phyloP scores from a whole-genome alignment of 2,329 filamentous ascomycete genomes.

The Anisogramma anomala region DNA sequence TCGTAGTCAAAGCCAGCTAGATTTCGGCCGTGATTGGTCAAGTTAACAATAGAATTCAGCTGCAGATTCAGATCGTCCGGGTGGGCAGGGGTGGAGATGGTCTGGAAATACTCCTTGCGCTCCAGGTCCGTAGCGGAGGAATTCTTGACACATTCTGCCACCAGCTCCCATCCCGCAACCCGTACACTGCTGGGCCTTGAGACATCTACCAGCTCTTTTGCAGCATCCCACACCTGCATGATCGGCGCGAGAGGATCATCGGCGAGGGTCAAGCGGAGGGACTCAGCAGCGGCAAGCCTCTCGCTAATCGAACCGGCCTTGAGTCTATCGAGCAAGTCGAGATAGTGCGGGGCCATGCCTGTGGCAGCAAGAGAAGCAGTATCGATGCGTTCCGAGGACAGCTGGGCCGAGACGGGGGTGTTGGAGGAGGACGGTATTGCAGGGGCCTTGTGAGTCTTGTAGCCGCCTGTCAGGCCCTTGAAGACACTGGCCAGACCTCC shows the following conservation, averaged over 20 bases:
- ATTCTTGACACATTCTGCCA: conserved; percentile 55
- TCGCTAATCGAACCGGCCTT: conserved; percentile 40
- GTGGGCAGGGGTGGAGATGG: conserved; percentile 43
- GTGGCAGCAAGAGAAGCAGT: conserved; percentile 25
- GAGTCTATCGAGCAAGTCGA: conserved; percentile 43
- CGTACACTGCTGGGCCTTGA: conserved; percentile 42
- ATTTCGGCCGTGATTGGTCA: conserved; percentile 50
- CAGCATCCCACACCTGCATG: conserved; percentile 54
- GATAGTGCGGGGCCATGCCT: conserved; percentile 39
- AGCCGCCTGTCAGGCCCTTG: conserved; percentile 44
- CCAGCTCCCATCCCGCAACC: conserved; percentile 51
- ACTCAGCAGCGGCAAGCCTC: conserved; percentile 44
- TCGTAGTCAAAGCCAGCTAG: conserved; percentile 58
- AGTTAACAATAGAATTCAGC: conserved; percentile 48
- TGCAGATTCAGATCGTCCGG: conserved; percentile 56
- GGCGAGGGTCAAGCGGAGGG: conserved; percentile 43
- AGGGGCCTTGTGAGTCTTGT: conserved; percentile 41
- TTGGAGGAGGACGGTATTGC: conserved; percentile 29
- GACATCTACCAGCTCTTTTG: conserved; percentile 51
- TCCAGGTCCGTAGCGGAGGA: conserved; percentile 53
- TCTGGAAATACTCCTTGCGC: conserved; percentile 53
- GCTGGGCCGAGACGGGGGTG: conserved; percentile 23
- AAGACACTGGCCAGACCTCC: conserved; percentile 53
- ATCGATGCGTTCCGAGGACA: conserved; percentile 35
- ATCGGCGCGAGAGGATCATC: conserved; percentile 49